phyloP scores from a whole-genome alignment of 106 monocot species.

The Cymbidium sinense region DNA sequence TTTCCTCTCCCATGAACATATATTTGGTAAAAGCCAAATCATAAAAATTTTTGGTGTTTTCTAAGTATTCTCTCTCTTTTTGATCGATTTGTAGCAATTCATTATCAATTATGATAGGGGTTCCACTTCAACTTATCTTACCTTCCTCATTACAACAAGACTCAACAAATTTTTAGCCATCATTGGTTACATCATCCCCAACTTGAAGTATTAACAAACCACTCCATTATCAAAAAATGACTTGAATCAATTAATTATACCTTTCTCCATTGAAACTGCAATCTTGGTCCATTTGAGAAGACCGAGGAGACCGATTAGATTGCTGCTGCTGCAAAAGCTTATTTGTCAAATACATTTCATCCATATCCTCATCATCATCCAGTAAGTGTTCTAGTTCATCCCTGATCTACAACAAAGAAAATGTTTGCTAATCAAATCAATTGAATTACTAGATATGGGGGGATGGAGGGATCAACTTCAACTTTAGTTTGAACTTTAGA shows the following conservation, averaged over 20 bases:
- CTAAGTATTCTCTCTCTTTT: too few species aligned
- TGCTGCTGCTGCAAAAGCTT: conserved; percentile 39
- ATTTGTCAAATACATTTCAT: conserved; percentile 73
- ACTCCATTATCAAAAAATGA: background rate
- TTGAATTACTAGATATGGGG: background rate
- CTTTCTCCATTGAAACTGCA: conserved; percentile 26
- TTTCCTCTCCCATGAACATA: too few species aligned
- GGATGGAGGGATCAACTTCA: background rate
- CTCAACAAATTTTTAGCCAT: background rate
- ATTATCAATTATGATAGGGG: too few species aligned
- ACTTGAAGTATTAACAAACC: background rate
- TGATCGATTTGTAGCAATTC: too few species aligned
- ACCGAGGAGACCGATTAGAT: conserved; percentile 21
- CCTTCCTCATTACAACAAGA: too few species aligned
- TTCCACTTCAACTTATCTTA: too few species aligned
- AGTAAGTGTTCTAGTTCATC: conserved; percentile 79
- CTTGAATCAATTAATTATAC: conserved; percentile 11
- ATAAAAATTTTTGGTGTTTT: too few species aligned
- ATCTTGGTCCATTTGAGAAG: conserved; percentile 15
- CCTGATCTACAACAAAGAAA: conserved; percentile 41
- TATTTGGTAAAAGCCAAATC: too few species aligned
- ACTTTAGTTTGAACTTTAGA: background rate
- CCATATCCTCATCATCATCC: conserved; percentile 80
- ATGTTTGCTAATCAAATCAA: background rate
- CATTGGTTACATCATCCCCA: background rate